Base-by-base conservation (phyloP, 2,329 filamentous ascomycete genomes). In the Aspergillus uvarum region DNA sequence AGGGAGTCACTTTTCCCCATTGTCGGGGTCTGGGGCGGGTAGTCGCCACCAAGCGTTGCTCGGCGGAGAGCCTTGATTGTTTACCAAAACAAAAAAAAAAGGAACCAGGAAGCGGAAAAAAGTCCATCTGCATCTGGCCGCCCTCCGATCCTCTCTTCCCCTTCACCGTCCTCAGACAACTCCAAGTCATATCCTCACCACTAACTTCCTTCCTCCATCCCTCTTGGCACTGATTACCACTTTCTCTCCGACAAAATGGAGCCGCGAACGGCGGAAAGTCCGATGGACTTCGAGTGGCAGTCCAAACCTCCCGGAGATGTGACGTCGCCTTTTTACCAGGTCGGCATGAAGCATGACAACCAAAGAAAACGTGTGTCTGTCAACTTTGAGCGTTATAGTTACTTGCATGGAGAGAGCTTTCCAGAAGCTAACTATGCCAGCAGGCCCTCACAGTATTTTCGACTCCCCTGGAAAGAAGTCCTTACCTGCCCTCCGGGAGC, bases 261-360 rank as follows among this genome's bases (percentile, higher is more conserved):
- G 35, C 74, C 70, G 60, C 70, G 78, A 51, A 71, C 77, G 14
- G 73, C 72, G 50, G 80, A 81, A 60, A 78, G 76, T 71, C 80
- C 79, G 21, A 82, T 82, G 80, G 80, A 82, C 72, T 81, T 80
- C 67, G 76, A 81, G 69, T 82, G 78, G 78, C 77, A 81, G 67
- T 74, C 72, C 16, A 70, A 72, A 51, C 77, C 75, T 10, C 78
- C 80, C n/a, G 73, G 76, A 19, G 78, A 80, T 65, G 68, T 70
- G 42, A 77, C 74, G 16, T 82, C 80, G 19, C 79, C 79, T 5
- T 82, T 81, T 60, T 74, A 78, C 58, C 78, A 79, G 63, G 71
- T 87, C 59, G 73, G 76, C 58, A 67, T 77, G 67, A 75, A 78
- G 60, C 71, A 76, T 59, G 73, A 76, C 51, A 74, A 72, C 51